These are phyloP conservation scores for Linum lewisii DNA, from an alignment of 345 rosid species.

Conservation along the genomic window DNA sequence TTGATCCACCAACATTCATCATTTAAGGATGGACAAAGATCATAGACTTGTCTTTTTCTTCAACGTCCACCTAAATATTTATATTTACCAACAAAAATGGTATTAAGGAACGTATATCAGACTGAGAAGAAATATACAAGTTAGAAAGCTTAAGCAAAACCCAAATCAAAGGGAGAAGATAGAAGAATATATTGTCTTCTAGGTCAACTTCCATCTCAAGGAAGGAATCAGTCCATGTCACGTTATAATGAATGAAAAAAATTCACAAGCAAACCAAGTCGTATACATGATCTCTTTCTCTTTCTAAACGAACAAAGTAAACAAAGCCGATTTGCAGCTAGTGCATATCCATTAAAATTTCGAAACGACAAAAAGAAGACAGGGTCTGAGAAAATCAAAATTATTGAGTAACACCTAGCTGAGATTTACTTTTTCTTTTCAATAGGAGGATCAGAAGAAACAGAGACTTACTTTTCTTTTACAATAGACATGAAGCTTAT, in stretches of 20 bases:
- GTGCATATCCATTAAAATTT: no score
- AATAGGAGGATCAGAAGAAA: neutral
- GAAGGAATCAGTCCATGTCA: neutral
- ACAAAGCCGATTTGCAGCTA: no score
- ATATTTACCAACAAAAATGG: no score
- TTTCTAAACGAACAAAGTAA: no score
- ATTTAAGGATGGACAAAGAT: slow-evolving; percentile 1
- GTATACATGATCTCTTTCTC: no score
- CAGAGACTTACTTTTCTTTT: neutral
- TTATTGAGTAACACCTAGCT: no score
- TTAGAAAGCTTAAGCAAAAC: no score
- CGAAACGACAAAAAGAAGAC: no score
- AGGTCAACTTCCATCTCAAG: neutral
- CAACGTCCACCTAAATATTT: slow-evolving; percentile 35
- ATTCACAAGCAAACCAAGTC: neutral
- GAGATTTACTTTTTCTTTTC: no score
- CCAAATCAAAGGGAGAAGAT: neutral
- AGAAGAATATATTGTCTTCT: neutral
- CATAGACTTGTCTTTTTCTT: slow-evolving; percentile 28
- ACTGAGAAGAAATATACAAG: no score
- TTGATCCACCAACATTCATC: neutral
- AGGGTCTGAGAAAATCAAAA: no score
- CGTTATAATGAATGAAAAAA: neutral
- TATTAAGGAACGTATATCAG: no score
- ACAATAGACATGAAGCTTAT: neutral